Evolutionary conservation across 768 basidiomycete species (phyloP).

Genomic region (Lyophyllum semitale): DNA sequence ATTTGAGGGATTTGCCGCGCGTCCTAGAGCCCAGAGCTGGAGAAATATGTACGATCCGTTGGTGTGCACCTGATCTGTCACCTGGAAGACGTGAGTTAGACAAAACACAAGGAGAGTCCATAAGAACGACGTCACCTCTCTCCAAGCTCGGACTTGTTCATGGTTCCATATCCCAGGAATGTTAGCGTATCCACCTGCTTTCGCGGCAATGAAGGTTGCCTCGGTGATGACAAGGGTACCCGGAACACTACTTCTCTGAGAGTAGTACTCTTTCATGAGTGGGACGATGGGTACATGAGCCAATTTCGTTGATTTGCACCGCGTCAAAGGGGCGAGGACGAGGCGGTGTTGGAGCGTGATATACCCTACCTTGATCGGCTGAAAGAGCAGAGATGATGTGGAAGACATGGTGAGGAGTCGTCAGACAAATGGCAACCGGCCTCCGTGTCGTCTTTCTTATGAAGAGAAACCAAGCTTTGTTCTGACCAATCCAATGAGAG

Average conservation of each 20-base stretch:
- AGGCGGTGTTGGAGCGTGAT: conserved; percentile 43
- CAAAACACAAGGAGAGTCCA: not conserved
- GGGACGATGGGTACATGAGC: conserved; percentile 27
- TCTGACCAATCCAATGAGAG: too few species aligned
- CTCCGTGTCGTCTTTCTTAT: too few species aligned
- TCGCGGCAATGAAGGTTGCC: conserved; percentile 44
- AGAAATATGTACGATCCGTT: conserved; percentile 48
- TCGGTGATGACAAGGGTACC: conserved; percentile 49
- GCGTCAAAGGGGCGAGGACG: conserved; percentile 38
- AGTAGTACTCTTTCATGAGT: conserved; percentile 35
- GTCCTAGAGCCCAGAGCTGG: conserved; percentile 62
- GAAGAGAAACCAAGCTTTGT: too few species aligned
- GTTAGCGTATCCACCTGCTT: conserved; percentile 49
- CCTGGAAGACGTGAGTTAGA: not conserved
- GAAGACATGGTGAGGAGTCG: too few species aligned
- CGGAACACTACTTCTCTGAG: conserved; percentile 33
- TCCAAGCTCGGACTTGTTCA: conserved; percentile 62
- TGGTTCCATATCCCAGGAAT: conserved; percentile 66
- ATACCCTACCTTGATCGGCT: conserved; percentile 38
- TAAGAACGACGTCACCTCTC: conserved; percentile 35
- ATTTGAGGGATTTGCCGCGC: conserved; percentile 32
- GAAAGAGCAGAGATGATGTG: conserved; percentile 31
- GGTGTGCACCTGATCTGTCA: conserved; percentile 48
- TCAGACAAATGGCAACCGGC: too few species aligned
- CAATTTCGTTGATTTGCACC: conserved; percentile 11